Conservation (phyloP, 148 eudicot genomes). For the Amaranthus palmeri region DNA sequence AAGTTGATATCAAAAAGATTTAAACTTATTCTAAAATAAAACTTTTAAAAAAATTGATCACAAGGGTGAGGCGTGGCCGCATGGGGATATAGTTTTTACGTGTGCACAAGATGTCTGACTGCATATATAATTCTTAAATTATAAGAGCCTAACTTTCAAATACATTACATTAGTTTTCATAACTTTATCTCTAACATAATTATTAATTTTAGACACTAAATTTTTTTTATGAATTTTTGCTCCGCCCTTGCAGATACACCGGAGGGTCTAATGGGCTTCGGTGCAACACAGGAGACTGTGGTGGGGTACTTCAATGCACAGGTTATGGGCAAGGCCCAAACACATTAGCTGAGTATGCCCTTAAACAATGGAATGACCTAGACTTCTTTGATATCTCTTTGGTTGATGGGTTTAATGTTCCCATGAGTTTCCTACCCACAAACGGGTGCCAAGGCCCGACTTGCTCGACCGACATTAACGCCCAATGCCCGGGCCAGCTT, state of each 20-base stretch:
- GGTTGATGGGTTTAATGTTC: slow-evolving; percentile 35
- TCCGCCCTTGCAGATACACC: slow-evolving; percentile 8
- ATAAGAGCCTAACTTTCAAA: too few species aligned
- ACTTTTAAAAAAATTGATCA: too few species aligned
- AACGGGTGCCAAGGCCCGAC: slow-evolving; percentile 22
- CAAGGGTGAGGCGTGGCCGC: too few species aligned
- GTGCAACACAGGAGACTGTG: slow-evolving; percentile 36
- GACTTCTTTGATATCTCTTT: slow-evolving; percentile 36
- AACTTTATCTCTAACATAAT: too few species aligned
- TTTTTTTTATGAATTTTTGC: too few species aligned
- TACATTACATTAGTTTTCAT: too few species aligned
- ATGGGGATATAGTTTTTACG: too few species aligned
- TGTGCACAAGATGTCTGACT: too few species aligned
- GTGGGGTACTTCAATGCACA: slow-evolving; percentile 29
- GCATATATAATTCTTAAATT: too few species aligned
- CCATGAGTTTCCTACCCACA: slow-evolving; percentile 26
- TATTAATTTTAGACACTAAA: too few species aligned
- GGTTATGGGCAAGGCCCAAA: slow-evolving; percentile 27
- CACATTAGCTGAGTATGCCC: slow-evolving; percentile 32
- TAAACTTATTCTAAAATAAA: too few species aligned
- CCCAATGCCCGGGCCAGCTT: slow-evolving; percentile 29
- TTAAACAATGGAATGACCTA: slow-evolving; percentile 9
- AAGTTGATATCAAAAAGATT: too few species aligned
- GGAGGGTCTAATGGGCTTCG: slow-evolving; percentile 11
- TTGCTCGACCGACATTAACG: slow-evolving; percentile 30